Conservation (phyloP, 2,329 filamentous ascomycete species). For the Colletotrichum spaethianum region DNA sequence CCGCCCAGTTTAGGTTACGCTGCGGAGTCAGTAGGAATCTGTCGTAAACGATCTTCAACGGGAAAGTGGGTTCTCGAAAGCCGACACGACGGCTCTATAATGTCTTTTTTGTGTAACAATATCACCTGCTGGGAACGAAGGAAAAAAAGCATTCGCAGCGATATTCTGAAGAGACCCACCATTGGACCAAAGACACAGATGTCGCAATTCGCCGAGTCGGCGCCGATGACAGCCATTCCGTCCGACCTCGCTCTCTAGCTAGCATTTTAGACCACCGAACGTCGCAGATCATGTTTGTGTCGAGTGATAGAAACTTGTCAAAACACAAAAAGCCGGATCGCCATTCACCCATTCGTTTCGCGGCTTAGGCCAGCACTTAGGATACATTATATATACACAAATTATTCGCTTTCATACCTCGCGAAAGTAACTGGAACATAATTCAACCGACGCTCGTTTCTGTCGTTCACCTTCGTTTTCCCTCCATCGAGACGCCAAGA, state of each 20-base stretch:
- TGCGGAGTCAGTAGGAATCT: background rate
- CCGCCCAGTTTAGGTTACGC: background rate
- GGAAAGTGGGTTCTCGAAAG: background rate
- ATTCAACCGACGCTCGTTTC: background rate
- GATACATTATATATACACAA: constrained; percentile 29
- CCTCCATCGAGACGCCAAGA: background rate
- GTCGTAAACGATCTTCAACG: background rate
- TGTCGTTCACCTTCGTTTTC: constrained; percentile 19
- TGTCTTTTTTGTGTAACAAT: too few relatives aligned
- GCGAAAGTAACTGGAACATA: background rate
- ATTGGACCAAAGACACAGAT: background rate
- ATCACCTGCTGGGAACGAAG: background rate
- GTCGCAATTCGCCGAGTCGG: constrained; percentile 35
- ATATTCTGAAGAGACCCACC: constrained; percentile 9
- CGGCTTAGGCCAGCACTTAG: background rate
- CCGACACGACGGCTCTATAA: background rate
- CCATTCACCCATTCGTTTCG: constrained; percentile 7
- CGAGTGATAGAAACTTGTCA: background rate
- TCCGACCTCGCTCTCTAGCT: background rate
- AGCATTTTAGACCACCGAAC: background rate
- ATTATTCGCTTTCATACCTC: background rate
- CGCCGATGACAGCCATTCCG: constrained; percentile 10
- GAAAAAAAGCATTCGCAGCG: background rate
- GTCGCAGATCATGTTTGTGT: background rate
- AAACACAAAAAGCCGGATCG: background rate